Percentiles rank a stretch among this genome's conserved stretches.
phyloP scores from a whole-genome alignment of 2,329 filamentous ascomycete genomes.

The Pestalotiopsis sp. region DNA sequence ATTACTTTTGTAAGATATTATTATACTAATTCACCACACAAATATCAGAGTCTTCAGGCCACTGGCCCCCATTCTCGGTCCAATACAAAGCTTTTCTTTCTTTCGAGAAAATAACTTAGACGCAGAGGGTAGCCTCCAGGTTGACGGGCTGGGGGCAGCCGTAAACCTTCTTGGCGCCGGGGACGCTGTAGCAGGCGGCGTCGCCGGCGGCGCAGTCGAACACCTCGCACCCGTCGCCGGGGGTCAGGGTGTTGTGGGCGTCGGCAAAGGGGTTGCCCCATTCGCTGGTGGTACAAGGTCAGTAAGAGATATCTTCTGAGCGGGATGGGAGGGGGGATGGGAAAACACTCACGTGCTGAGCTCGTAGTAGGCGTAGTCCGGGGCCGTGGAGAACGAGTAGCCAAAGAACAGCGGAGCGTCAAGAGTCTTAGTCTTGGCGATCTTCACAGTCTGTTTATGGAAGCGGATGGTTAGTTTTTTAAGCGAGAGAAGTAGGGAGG shows the following conservation, averaged over 20 bases:
- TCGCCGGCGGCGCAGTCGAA: constrained; percentile 39
- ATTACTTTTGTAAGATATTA: background rate
- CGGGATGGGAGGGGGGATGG: too few relatives aligned
- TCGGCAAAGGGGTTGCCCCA: constrained; percentile 41
- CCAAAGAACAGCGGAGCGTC: constrained; percentile 39
- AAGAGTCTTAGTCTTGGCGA: constrained; percentile 38
- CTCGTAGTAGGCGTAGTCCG: constrained; percentile 41
- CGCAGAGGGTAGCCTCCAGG: constrained; percentile 33
- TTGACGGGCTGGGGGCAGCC: constrained; percentile 41
- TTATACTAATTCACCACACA: background rate
- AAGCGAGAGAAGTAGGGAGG: too few relatives aligned
- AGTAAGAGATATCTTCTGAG: background rate
- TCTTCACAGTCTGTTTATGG: constrained; percentile 37
- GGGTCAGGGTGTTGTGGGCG: constrained; percentile 35
- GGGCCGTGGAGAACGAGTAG: constrained; percentile 37
- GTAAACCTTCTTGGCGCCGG: constrained; percentile 37
- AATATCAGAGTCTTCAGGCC: background rate
- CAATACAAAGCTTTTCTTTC: background rate
- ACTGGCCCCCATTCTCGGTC: background rate
- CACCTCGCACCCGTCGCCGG: constrained; percentile 35
- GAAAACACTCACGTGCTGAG: constrained; percentile 37
- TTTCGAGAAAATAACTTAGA: background rate
- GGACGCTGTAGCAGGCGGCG: constrained; percentile 39
- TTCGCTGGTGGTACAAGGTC: constrained; percentile 18
- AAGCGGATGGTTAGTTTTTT: background rate